Conservation (phyloP, 345 rosid genomes). For the Excoecaria agallocha region DNA sequence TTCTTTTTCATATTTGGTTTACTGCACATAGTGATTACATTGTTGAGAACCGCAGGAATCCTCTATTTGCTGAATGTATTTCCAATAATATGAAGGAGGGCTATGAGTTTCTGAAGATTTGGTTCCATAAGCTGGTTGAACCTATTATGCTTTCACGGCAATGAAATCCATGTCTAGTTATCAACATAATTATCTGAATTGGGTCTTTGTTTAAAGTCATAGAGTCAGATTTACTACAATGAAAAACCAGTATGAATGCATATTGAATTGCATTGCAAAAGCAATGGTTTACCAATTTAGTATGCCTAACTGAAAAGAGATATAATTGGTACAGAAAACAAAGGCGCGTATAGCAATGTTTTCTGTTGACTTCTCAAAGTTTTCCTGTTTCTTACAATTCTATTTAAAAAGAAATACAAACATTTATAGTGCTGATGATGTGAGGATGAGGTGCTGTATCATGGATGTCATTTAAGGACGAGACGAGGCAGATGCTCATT, state of each 20-base stretch:
- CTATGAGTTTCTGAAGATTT: neutral
- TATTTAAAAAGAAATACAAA: neutral
- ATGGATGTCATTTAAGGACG: neutral
- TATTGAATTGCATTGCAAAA: neutral
- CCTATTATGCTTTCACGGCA: neutral
- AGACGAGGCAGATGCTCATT: neutral
- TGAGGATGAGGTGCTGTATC: neutral
- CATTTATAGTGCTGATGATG: neutral
- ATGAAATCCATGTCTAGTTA: neutral
- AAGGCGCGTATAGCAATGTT: neutral
- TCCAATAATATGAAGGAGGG: neutral
- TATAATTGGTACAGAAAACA: neutral
- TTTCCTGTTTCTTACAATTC: no score
- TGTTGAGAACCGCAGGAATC: neutral
- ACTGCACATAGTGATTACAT: neutral
- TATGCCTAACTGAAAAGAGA: neutral
- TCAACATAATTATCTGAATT: neutral
- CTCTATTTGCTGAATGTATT: neutral
- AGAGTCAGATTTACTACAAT: neutral
- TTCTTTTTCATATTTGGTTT: neutral
- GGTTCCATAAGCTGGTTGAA: neutral
- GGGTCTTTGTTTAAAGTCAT: neutral
- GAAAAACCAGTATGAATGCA: neutral
- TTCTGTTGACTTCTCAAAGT: neutral
- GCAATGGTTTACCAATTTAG: neutral